Evolutionary conservation across 1,284 basidiomycete genomes (phyloP), one percentile per base, ranked within the genome.

Genomic region (Leccinum pachyderme): DNA sequence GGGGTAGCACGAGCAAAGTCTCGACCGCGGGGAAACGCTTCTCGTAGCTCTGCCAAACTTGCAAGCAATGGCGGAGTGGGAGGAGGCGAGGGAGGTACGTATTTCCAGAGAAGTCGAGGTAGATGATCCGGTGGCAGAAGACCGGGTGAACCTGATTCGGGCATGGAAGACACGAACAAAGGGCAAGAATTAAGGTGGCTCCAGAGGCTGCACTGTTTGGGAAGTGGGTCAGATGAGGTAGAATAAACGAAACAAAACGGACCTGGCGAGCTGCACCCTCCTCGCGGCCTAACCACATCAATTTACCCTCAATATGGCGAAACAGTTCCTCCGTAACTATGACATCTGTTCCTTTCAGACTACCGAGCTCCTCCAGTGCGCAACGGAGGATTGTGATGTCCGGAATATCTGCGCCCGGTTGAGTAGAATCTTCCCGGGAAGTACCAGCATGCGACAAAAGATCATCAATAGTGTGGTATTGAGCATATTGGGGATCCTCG

Each of bases 251-350:
- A 25, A 28, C 2, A 15, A 51, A 41, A 25, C 71, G 22, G 50
- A 86, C 87, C 76, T 85, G 81, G 63, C 77, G 81, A 54, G 69
- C 59, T 13, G 73, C 59, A 7, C 78, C 84, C 24, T 55, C 62
- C 29, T 65, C 79, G 2, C 78, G 70, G 25, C 72, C 63, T 47
- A 89, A 65, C 82, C 82, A 86, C 1, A 80, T 74, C 32, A 87
- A 67, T 61, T 80, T 79, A 18, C 68, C 73, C 61, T 84, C 82
- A 46, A 90, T 68, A 50, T 77, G 68, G 28, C 69, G 70, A 61
- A 87, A 87, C 5, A 90, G 64, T 33, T 83, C 82, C 28, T 83
- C 80, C 2, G 83, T 80, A 0, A 78, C 81, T 18, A 79, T 75
- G 28, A 74, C 72, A 41, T 71, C 65, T 11, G 60, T 64, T n/a